These are phyloP conservation scores for Tilletia caries DNA, from an alignment of 1,284 basidiomycete species.

Conservation along the genomic window DNA sequence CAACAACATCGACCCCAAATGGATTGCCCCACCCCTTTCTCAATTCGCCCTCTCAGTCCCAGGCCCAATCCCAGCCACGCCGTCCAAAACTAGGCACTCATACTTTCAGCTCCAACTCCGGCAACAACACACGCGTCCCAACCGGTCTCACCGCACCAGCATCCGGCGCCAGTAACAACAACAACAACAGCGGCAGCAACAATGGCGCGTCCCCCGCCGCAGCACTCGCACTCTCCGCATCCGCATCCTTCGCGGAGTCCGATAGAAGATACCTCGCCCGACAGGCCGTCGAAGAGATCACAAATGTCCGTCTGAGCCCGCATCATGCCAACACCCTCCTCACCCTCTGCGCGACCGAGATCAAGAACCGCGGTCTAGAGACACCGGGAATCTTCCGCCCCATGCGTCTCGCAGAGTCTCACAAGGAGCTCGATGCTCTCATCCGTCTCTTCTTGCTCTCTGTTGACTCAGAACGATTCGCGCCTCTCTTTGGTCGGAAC, in stretches of 20 bases:
- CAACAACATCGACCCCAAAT: not conserved
- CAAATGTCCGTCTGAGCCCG: slow-evolving; percentile 29
- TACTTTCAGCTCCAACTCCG: not conserved
- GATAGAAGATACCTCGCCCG: not conserved
- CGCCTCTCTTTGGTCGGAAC: slow-evolving; percentile 1
- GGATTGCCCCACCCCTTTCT: too few relatives aligned
- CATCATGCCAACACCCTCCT: slow-evolving; percentile 22
- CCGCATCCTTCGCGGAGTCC: slow-evolving; percentile 12
- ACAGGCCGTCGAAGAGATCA: slow-evolving; percentile 25
- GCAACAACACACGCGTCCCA: not conserved
- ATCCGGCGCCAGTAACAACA: not conserved
- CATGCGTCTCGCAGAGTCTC: slow-evolving; percentile 35
- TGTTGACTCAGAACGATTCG: slow-evolving; percentile 21
- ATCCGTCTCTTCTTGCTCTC: slow-evolving; percentile 38
- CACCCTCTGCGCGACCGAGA: slow-evolving; percentile 29
- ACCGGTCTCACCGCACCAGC: not conserved
- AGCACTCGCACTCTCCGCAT: slow-evolving; percentile 12
- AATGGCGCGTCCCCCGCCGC: not conserved
- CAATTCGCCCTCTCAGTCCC: not conserved
- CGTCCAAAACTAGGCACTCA: not conserved
- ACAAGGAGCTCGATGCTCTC: slow-evolving; percentile 26
- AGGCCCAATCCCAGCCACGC: not conserved
- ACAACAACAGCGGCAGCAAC: not conserved
- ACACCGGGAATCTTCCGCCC: slow-evolving; percentile 40
- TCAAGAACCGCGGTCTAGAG: slow-evolving; percentile 35